A percentile compares a stretch with the other conserved stretches of the same genome.
These are phyloP conservation scores for Anaeromyces robustus DNA, from an alignment of 192 early-diverging fungal species.

Conservation along the genomic window DNA sequence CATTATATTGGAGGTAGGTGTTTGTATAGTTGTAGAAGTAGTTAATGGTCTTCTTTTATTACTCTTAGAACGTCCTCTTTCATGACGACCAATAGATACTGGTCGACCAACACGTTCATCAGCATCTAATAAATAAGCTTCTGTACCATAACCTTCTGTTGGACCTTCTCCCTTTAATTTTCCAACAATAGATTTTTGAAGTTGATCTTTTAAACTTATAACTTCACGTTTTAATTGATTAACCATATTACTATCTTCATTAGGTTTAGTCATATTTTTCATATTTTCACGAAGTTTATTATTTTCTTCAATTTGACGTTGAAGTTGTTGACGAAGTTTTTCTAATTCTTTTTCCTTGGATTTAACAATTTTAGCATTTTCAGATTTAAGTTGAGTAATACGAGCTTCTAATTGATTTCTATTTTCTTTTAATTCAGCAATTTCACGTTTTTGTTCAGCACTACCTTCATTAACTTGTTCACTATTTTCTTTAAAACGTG, in stretches of 20 bases:
- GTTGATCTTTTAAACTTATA: not conserved
- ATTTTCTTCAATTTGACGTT: not conserved
- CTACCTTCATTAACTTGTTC: not conserved
- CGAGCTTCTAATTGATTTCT: not conserved
- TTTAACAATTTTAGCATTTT: not conserved
- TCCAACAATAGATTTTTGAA: not conserved
- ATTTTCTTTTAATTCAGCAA: not conserved
- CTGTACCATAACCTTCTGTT: not conserved
- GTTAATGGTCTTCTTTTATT: not conserved
- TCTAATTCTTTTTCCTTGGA: not conserved
- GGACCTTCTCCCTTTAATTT: not conserved
- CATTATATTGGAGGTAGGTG: too few relatives aligned
- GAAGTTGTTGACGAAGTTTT: not conserved
- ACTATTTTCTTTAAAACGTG: constrained; percentile 1
- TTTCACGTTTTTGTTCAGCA: not conserved
- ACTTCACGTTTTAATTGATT: not conserved
- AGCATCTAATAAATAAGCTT: not conserved
- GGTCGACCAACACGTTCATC: not conserved
- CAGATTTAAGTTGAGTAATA: not conserved
- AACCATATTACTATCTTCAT: not conserved
- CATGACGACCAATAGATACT: not conserved
- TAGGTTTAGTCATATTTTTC: not conserved
- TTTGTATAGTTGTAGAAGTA: not conserved
- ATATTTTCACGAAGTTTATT: not conserved
- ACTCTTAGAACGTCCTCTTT: not conserved